Conservation (phyloP, 805 yeast genomes). For the Saturnispora kantuleensis region DNA sequence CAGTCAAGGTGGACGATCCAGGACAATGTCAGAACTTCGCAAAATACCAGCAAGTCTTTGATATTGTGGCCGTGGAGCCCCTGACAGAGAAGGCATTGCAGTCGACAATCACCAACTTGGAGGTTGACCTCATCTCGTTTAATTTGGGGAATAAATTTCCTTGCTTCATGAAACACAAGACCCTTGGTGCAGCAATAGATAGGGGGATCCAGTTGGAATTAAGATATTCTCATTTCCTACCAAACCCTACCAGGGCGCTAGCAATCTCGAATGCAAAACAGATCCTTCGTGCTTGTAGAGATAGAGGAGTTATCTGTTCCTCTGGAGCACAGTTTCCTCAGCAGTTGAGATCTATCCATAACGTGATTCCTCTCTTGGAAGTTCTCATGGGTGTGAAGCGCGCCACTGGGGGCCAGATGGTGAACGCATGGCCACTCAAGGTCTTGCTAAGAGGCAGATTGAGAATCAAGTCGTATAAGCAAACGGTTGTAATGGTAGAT, state of each 20-base stretch:
- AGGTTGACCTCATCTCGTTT: slow-evolving; percentile 73
- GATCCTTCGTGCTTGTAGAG: slow-evolving; percentile 71
- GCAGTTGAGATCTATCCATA: slow-evolving; percentile 57
- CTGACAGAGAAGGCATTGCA: slow-evolving; percentile 68
- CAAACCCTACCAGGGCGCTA: slow-evolving; percentile 35
- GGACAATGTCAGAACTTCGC: slow-evolving; percentile 59
- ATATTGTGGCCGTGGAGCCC: slow-evolving; percentile 77
- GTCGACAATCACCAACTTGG: slow-evolving; percentile 63
- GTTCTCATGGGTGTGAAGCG: slow-evolving; percentile 58
- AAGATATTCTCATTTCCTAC: slow-evolving; percentile 48
- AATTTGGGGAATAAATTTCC: slow-evolving; percentile 59
- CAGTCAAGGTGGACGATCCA: slow-evolving; percentile 69
- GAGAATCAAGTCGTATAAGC: slow-evolving; percentile 67
- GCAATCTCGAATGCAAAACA: slow-evolving; percentile 65
- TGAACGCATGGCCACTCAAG: slow-evolving; percentile 49
- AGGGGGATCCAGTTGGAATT: slow-evolving; percentile 81
- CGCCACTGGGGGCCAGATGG: slow-evolving; percentile 48
- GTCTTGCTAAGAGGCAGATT: slow-evolving; percentile 68
- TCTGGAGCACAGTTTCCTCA: slow-evolving; percentile 48
- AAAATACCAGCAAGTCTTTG: slow-evolving; percentile 42
- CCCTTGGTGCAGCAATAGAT: slow-evolving; percentile 71
- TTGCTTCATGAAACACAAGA: slow-evolving; percentile 71
- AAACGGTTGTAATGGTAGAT: slow-evolving; percentile 54
- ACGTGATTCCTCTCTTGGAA: slow-evolving; percentile 54
- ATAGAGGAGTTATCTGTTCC: slow-evolving; percentile 67